A percentile compares a stretch with the other conserved stretches of the same genome.
Conservation (phyloP, 2,329 filamentous ascomycete species). For the Beauveria caledonica region DNA sequence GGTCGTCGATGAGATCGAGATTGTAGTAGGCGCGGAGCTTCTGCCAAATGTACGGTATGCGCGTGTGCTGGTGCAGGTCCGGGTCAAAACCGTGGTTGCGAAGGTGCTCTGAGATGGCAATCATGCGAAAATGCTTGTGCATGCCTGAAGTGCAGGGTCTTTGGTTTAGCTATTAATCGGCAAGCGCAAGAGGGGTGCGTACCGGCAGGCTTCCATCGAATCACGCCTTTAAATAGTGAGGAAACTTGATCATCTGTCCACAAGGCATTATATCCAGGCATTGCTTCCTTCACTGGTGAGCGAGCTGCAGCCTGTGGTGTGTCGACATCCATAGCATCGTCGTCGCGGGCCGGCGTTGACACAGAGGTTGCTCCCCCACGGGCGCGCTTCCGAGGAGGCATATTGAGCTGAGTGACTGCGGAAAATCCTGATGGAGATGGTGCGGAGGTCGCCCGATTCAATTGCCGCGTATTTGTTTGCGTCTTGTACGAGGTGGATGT, state of each 20-base stretch:
- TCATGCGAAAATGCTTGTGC: conserved; percentile 90
- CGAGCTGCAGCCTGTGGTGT: conserved; percentile 39
- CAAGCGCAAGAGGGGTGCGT: conserved; percentile 15
- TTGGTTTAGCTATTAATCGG: neutral
- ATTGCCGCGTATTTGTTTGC: neutral
- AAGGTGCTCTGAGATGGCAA: conserved; percentile 73
- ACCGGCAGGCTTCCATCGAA: conserved; percentile 96
- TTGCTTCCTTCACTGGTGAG: conserved; percentile 25
- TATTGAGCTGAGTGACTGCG: conserved; percentile 22
- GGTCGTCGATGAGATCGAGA: conserved; percentile 75
- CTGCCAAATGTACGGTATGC: conserved; percentile 84
- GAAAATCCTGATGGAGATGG: neutral
- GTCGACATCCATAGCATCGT: conserved; percentile 54
- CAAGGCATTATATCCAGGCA: conserved; percentile 47
- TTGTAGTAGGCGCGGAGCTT: conserved; percentile 82
- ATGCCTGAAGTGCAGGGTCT: conserved; percentile 49
- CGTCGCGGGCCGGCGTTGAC: conserved; percentile 43
- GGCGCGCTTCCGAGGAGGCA: conserved; percentile 65
- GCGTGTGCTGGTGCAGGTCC: conserved; percentile 65
- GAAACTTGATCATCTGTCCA: conserved; percentile 97
- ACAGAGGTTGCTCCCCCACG: conserved; percentile 50
- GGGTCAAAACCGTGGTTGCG: conserved; percentile 73
- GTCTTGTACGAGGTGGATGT: neutral
- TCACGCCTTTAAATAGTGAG: conserved; percentile 84
- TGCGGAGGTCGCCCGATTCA: neutral